Conservation (phyloP, 805 yeast genomes). For the Cyberlindnera subsufficiens region DNA sequence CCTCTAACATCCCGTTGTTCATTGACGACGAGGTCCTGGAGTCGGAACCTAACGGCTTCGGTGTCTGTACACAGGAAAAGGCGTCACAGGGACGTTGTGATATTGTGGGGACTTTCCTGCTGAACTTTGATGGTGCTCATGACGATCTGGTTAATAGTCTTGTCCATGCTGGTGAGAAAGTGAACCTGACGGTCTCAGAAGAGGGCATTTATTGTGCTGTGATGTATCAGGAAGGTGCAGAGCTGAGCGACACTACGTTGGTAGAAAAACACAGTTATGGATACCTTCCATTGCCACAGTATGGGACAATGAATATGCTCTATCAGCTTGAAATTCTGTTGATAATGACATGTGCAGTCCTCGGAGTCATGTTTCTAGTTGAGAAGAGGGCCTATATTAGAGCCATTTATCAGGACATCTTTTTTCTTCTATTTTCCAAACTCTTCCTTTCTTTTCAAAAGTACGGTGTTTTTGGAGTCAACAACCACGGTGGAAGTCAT, state of each 20-base stretch:
- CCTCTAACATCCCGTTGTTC: slow-evolving; percentile 11
- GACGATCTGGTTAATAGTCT: slow-evolving; percentile 2
- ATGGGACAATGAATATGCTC: slow-evolving; percentile 3
- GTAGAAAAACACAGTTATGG: slow-evolving; percentile 10
- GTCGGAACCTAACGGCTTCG: slow-evolving; percentile 7
- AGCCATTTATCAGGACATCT: slow-evolving; percentile 8
- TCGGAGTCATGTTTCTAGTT: slow-evolving; percentile 3
- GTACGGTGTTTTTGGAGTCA: background rate
- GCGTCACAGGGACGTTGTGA: slow-evolving; percentile 7
- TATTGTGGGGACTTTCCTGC: slow-evolving; percentile 9
- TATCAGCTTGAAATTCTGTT: background rate
- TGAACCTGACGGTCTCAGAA: background rate
- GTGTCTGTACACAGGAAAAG: slow-evolving; percentile 10
- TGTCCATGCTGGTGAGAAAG: background rate
- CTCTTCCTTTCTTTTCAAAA: background rate
- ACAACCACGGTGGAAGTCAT: background rate
- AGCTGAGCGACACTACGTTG: slow-evolving; percentile 2
- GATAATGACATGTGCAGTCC: background rate
- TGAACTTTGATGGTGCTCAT: background rate
- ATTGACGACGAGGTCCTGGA: slow-evolving; percentile 3
- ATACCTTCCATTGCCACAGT: background rate
- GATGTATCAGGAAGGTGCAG: slow-evolving; percentile 9
- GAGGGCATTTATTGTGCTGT: slow-evolving; percentile 8
- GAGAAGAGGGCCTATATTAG: slow-evolving; percentile 4
- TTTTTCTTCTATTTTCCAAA: background rate